A percentile compares a stretch with the other conserved stretches of the same genome.
Evolutionary conservation across 495 filamentous ascomycete species (phyloP).

Genomic region (Venustampulla echinocandica): DNA sequence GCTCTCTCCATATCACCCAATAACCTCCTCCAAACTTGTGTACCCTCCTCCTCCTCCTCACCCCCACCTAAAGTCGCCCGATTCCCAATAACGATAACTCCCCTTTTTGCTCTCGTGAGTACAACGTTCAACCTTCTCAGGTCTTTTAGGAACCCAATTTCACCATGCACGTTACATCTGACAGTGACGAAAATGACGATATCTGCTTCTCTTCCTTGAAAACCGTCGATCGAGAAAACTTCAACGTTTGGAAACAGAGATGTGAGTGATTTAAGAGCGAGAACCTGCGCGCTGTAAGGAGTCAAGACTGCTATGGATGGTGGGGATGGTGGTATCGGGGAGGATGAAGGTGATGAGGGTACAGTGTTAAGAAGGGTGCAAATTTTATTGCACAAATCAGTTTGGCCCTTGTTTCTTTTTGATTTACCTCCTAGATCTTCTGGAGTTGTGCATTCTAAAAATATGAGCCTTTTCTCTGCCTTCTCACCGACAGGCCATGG

Average conservation of each 20-base stretch:
- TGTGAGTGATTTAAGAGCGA: slow-evolving; percentile 27
- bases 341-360: background rate
- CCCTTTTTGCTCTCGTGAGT: slow-evolving; percentile 36
- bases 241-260: slow-evolving; percentile 23
- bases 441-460: slow-evolving; percentile 30
- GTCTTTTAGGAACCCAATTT: slow-evolving; percentile 45
- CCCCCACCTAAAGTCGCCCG: slow-evolving; percentile 27
- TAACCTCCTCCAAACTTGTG: slow-evolving; percentile 10
- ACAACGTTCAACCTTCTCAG: slow-evolving; percentile 43
- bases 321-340: background rate
- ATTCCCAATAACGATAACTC: slow-evolving; percentile 39
- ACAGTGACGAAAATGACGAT: slow-evolving; percentile 42
- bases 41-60: slow-evolving; percentile 16
- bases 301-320: slow-evolving; percentile 37
- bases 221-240: slow-evolving; percentile 42
- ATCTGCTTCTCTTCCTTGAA: slow-evolving; percentile 44
- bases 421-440: slow-evolving; percentile 36
- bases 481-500: slow-evolving; percentile 23
- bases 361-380: slow-evolving; percentile 25
- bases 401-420: slow-evolving; percentile 39
- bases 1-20: slow-evolving; percentile 1
- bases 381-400: slow-evolving; percentile 26
- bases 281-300: slow-evolving; percentile 41
- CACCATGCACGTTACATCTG: slow-evolving; percentile 34
- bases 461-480: slow-evolving; percentile 26